These are phyloP conservation scores for Syncephalastrum contaminatum DNA, from an alignment of 371 early-diverging fungal genomes.

Conservation along the genomic window DNA sequence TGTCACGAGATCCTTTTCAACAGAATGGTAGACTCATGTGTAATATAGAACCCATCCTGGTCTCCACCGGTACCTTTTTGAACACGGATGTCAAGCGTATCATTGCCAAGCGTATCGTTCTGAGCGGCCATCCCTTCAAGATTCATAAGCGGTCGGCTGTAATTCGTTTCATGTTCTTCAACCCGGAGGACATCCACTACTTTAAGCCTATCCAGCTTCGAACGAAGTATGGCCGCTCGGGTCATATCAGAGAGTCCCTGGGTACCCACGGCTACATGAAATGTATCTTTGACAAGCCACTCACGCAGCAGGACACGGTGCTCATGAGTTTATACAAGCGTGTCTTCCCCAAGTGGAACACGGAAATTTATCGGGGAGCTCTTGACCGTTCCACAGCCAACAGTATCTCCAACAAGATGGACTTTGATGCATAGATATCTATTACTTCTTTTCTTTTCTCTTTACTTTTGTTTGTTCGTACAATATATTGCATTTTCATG, in stretches of 20 bases:
- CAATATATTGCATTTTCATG: background rate
- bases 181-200: constrained; percentile 87
- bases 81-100: constrained; percentile 83
- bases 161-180: constrained; percentile 96
- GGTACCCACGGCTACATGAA: constrained; percentile 99
- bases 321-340: constrained; percentile 96
- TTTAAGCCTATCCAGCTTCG: constrained; percentile 92
- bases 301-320: constrained; percentile 92
- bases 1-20: background rate
- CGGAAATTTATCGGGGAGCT: constrained; percentile 46
- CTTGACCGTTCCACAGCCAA: constrained; percentile 14
- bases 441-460: background rate
- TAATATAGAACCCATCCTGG: constrained; percentile 57
- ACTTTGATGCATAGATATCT: constrained; percentile 1
- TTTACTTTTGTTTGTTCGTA: constrained; percentile 3
- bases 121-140: constrained; percentile 95
- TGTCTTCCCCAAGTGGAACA: constrained; percentile 90
- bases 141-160: constrained; percentile 91
- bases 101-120: constrained; percentile 89
- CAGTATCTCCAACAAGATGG: constrained; percentile 1
- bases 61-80: constrained; percentile 79
- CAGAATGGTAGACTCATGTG: background rate
- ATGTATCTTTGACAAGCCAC: constrained; percentile 86
- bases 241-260: constrained; percentile 89
- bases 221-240: constrained; percentile 88